phyloP scores from a whole-genome alignment of 768 basidiomycete genomes.

The Lentinula detonsa region DNA sequence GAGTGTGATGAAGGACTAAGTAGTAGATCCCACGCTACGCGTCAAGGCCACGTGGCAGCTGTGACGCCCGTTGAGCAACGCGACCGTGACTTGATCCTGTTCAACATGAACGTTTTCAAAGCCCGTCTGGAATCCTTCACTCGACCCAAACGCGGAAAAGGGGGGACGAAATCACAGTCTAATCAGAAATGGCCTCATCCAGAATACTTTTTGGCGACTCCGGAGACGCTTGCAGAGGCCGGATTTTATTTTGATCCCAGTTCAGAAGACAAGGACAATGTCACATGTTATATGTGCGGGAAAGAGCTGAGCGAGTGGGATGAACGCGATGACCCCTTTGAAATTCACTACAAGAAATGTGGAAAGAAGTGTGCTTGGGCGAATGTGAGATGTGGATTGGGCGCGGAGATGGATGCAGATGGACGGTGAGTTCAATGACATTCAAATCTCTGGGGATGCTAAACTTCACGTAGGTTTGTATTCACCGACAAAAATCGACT shows the following conservation, averaged over 20 bases:
- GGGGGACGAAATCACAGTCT: slow-evolving; percentile 39
- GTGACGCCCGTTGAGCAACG: not conserved
- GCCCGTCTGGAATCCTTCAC: slow-evolving; percentile 64
- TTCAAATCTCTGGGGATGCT: not conserved
- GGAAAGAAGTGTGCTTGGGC: slow-evolving; percentile 73
- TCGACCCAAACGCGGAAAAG: slow-evolving; percentile 56
- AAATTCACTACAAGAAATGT: slow-evolving; percentile 74
- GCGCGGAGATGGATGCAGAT: slow-evolving; percentile 47
- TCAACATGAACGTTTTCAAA: slow-evolving; percentile 47
- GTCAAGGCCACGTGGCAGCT: too few species aligned
- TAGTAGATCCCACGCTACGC: too few species aligned
- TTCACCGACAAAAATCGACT: slow-evolving; percentile 54
- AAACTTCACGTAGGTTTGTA: slow-evolving; percentile 37
- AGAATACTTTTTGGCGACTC: slow-evolving; percentile 55
- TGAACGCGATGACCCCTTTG: slow-evolving; percentile 76
- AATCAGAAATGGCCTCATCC: slow-evolving; percentile 81
- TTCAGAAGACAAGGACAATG: slow-evolving; percentile 64
- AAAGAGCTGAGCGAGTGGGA: slow-evolving; percentile 87
- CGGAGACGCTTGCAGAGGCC: slow-evolving; percentile 74
- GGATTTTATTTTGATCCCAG: slow-evolving; percentile 84
- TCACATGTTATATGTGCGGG: slow-evolving; percentile 78
- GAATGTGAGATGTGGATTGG: slow-evolving; percentile 64
- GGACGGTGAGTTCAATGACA: slow-evolving; percentile 40
- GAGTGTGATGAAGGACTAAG: too few species aligned
- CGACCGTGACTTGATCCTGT: not conserved